Percentiles rank a stretch among this genome's conserved stretches.
Evolutionary conservation across 441 rosid genomes (phyloP).

Genomic region (Populus hybrid): DNA sequence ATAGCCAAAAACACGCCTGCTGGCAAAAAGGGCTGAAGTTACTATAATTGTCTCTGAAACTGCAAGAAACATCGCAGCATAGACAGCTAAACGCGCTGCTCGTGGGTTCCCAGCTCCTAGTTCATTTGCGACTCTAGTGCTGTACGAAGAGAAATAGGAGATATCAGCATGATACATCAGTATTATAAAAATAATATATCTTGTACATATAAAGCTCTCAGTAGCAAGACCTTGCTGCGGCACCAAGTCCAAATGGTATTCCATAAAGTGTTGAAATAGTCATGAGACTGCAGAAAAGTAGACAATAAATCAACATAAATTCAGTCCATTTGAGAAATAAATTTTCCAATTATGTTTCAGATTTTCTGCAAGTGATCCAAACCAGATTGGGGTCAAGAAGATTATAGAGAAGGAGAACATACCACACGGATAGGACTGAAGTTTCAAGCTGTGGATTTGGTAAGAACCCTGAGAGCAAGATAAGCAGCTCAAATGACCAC

Average conservation of each 20-base stretch:
- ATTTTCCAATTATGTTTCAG: background rate
- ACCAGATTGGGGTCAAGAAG: background rate
- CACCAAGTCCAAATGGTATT: conserved; percentile 55
- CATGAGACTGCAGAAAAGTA: conserved; percentile 36
- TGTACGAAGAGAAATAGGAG: conserved; percentile 11
- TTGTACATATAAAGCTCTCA: background rate
- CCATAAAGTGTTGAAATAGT: conserved; percentile 43
- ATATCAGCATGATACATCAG: background rate
- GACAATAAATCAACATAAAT: background rate
- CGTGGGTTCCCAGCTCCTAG: conserved; percentile 56
- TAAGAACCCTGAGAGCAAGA: conserved; percentile 67
- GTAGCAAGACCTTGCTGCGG: conserved; percentile 51
- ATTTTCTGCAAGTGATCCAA: background rate
- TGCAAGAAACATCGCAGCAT: conserved; percentile 37
- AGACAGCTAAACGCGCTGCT: conserved; percentile 41
- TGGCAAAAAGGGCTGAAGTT: conserved; percentile 37
- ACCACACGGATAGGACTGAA: conserved; percentile 78
- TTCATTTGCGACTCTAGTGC: conserved; percentile 63
- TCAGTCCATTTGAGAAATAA: background rate
- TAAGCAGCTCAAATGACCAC: conserved; percentile 75
- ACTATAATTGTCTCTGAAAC: conserved; percentile 32
- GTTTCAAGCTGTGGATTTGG: conserved; percentile 84
- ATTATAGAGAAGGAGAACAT: conserved; percentile 9
- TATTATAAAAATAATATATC: background rate
- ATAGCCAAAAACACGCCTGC: conserved; percentile 43